These are phyloP conservation scores for Paramecium pentaurelia DNA, from an alignment of 73 alveolate species.

Conservation along the genomic window DNA sequence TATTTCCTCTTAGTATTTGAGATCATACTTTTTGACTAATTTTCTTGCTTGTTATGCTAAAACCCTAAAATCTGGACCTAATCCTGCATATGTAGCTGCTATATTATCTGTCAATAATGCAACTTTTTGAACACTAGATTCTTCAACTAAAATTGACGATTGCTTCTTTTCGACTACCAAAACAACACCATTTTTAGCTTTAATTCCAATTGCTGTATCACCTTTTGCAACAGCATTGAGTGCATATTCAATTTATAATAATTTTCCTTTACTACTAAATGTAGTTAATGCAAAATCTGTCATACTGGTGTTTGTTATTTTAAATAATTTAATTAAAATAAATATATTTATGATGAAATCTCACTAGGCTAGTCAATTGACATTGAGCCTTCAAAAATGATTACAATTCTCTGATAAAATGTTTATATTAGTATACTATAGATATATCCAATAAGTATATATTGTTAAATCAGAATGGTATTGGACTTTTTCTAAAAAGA, in stretches of 20 bases:
- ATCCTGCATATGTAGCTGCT: constrained; percentile 89
- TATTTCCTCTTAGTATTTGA: constrained; percentile 81
- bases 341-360: not conserved
- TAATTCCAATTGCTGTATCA: constrained; percentile 88
- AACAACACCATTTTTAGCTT: constrained; percentile 93
- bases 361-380: not conserved
- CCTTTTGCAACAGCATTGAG: constrained; percentile 93
- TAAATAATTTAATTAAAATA: not conserved
- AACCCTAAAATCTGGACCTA: constrained; percentile 93
- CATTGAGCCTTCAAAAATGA: not conserved
- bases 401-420: not conserved
- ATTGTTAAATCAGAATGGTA: not conserved
- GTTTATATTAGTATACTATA: not conserved
- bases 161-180: constrained; percentile 93
- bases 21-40: constrained; percentile 73
- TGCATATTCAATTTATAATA: constrained; percentile 86
- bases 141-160: constrained; percentile 85
- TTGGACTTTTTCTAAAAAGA: not conserved
- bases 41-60: constrained; percentile 84
- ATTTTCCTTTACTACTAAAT: constrained; percentile 83
- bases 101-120: constrained; percentile 72
- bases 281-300: constrained; percentile 76
- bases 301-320: constrained; percentile 8
- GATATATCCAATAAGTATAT: not conserved
- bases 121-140: constrained; percentile 78